phyloP scores from a whole-genome alignment of 768 basidiomycete species.

The Boletus tomentosulus region DNA sequence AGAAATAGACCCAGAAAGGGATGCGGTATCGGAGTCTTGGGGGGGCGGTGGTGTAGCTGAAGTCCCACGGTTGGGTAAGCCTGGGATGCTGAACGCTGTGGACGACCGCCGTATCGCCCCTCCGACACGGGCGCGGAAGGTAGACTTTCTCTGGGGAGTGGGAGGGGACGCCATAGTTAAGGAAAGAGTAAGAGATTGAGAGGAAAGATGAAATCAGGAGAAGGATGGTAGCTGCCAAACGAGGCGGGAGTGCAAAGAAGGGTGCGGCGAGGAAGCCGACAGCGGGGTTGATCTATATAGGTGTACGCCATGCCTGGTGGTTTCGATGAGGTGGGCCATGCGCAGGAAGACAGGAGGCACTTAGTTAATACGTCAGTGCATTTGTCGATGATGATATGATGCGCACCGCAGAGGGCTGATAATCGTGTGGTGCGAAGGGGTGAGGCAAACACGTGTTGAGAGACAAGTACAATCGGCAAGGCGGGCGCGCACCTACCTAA shows the following conservation, averaged over 20 bases:
- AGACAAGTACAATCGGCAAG: slow-evolving; percentile 4
- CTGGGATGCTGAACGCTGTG: slow-evolving; percentile 43
- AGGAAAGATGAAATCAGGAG: slow-evolving; percentile 10
- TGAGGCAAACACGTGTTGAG: slow-evolving; percentile 32
- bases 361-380: slow-evolving; percentile 13
- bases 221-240: slow-evolving; percentile 4
- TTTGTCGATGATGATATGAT: slow-evolving; percentile 27
- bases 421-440: slow-evolving; percentile 31
- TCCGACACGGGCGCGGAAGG: slow-evolving; percentile 58
- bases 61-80: slow-evolving; percentile 28
- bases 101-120: slow-evolving; percentile 60
- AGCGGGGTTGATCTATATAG: slow-evolving; percentile 26
- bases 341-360: slow-evolving; percentile 23
- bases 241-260: slow-evolving; percentile 20
- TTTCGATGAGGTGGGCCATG: slow-evolving; percentile 35
- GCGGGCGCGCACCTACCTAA: slow-evolving; percentile 13
- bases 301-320: slow-evolving; percentile 29
- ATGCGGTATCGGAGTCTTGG: slow-evolving; percentile 26
- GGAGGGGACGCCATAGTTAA: slow-evolving; percentile 27
- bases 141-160: slow-evolving; percentile 34
- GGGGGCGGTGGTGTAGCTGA: slow-evolving; percentile 25
- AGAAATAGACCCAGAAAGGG: slow-evolving; percentile 25
- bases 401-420: slow-evolving; percentile 30
- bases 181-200: slow-evolving; percentile 7
- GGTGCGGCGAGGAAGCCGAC: slow-evolving; percentile 18